Percentiles rank a stretch among this genome's conserved stretches.
Conservation (phyloP, 2,329 filamentous ascomycete genomes). For the Neofusicoccum laricinum region DNA sequence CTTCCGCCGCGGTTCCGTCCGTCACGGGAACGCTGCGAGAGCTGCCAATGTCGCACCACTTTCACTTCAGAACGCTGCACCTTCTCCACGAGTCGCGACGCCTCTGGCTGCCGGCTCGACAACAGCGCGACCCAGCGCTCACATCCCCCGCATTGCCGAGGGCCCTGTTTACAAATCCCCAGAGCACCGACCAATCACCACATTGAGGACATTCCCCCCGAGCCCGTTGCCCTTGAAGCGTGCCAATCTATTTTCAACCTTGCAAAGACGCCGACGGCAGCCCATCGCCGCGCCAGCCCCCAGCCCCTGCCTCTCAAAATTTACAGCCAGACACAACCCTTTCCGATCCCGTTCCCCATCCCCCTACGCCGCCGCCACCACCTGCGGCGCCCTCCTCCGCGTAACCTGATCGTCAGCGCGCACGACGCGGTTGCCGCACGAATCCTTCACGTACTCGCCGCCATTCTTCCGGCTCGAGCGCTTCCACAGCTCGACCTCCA, state of each 20-base stretch:
- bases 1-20: background rate
- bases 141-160: background rate
- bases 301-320: too few species aligned
- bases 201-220: too few species aligned
- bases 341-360: background rate
- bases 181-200: too few species aligned
- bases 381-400: background rate
- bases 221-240: too few species aligned
- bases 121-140: background rate
- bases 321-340: background rate
- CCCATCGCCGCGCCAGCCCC: too few species aligned
- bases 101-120: background rate
- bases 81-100: background rate
- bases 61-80: background rate
- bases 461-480: slow-evolving; percentile 55
- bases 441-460: slow-evolving; percentile 3
- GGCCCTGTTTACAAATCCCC: background rate
- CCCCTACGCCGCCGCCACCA: background rate
- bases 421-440: slow-evolving; percentile 1
- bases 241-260: background rate
- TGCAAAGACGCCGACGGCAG: background rate
- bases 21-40: background rate
- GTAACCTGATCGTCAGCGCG: slow-evolving; percentile 13
- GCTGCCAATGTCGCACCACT: background rate
- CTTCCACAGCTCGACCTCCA: slow-evolving; percentile 90